Base-by-base conservation (phyloP, 108 stramenopile species). In the Licmophora abbreviata region DNA sequence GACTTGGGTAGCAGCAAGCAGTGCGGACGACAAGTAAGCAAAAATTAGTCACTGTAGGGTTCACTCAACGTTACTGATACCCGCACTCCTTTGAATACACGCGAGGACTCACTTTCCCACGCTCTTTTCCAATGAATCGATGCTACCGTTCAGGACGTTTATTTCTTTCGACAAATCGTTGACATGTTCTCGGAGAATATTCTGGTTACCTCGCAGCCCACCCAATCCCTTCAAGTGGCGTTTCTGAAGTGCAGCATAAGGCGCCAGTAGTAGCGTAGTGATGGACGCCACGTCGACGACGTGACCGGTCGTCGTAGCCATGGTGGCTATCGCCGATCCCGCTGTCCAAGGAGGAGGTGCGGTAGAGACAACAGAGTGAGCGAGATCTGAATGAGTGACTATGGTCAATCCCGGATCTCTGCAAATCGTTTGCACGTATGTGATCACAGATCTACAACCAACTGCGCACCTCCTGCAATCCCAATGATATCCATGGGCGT, bases 201-300 rank as follows among this genome's bases (percentile, higher is more conserved):
- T 71, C 27, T 60, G 58, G 44, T 64, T 46, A 17, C 40, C 46
- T 5, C 69, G 58, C 30, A 71, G 23, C 14, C 53, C 42, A 28
- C 69, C 69, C 58, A 71, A 34, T n/a, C 25, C n/a, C 0, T 27
- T 11, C 17, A 71, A 30, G 37, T 58, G 44, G 20, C 6, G 24
- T 28, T 64, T 71, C 44, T 71, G 69, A 26, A 36, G 24, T 14
- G 48, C 32, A 2, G 45, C 68, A 2, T 54, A 11, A 4, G 68
- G 68, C 10, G 48, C 49, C 25, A 63, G 18, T n/a, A 58, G 24
- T 15, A 60, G 12, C 1, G 51, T 9, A 4, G 36, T 24, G 4
- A 60, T 12, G 4, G 54, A 60, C 14, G 59, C 47, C 42, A 46
- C 24, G n/a, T 21, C 25, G 1, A 46, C 44, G 8, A 46, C 6